Evolutionary conservation across 345 rosid genomes (phyloP).

Genomic region (Arabis hirsuta): DNA sequence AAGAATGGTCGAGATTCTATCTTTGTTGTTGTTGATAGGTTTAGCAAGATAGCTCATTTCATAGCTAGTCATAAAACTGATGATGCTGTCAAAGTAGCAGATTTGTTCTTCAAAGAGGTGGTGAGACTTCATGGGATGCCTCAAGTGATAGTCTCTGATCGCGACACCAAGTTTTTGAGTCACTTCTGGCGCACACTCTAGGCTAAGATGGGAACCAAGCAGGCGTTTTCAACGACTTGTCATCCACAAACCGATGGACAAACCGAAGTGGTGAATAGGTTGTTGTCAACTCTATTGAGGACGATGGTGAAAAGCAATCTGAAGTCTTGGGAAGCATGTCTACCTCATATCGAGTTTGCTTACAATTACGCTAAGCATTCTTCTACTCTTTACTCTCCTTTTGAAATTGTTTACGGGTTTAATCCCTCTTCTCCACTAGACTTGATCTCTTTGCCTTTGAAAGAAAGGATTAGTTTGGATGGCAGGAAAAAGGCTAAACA

Average conservation of each 20-base stretch:
- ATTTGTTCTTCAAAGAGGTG: not conserved
- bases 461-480: too few species aligned
- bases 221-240: not conserved
- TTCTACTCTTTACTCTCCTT: not conserved
- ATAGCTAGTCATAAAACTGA: not conserved
- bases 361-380: not conserved
- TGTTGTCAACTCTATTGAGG: not conserved
- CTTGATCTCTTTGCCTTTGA: too few species aligned
- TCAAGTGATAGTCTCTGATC: not conserved
- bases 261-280: not conserved
- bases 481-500: too few species aligned
- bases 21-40: not conserved
- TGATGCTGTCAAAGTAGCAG: not conserved
- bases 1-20: not conserved
- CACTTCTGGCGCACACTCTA: not conserved
- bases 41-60: not conserved
- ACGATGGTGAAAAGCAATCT: not conserved
- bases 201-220: not conserved
- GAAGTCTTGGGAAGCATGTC: not conserved
- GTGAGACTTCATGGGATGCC: not conserved
- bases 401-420: not conserved
- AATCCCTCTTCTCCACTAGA: too few species aligned
- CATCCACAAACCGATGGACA: not conserved
- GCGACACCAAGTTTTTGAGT: not conserved
- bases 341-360: not conserved